phyloP scores from a whole-genome alignment of 2,329 filamentous ascomycete genomes.

The Diaporthe ilicicola region DNA sequence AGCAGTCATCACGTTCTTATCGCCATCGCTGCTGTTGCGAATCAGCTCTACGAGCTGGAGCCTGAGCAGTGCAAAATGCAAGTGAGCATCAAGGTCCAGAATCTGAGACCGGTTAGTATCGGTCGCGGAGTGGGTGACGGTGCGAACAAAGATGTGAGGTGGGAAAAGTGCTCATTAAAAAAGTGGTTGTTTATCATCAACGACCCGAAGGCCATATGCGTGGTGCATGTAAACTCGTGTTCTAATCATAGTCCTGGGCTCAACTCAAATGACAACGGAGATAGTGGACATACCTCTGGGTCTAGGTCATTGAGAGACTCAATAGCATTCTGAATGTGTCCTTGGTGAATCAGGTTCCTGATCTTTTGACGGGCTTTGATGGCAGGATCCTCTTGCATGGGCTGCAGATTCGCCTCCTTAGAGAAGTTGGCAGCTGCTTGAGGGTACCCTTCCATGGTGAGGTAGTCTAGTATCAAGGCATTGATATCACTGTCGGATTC shows the following conservation, averaged over 20 bases:
- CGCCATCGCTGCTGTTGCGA: constrained; percentile 75
- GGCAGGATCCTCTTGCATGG: constrained; percentile 74
- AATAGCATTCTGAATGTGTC: constrained; percentile 86
- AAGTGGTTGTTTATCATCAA: constrained; percentile 89
- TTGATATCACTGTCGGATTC: constrained; percentile 82
- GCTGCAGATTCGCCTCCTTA: constrained; percentile 86
- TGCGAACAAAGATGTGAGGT: constrained; percentile 31
- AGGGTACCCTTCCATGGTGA: constrained; percentile 95
- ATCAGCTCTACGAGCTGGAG: constrained; percentile 96
- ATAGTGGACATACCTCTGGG: constrained; percentile 72
- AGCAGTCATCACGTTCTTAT: constrained; percentile 73
- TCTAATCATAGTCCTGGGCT: constrained; percentile 84
- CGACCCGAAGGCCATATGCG: constrained; percentile 88
- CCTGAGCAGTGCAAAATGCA: constrained; percentile 90
- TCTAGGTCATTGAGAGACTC: constrained; percentile 89
- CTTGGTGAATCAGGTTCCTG: constrained; percentile 82
- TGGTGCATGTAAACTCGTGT: constrained; percentile 95
- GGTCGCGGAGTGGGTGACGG: constrained; percentile 43
- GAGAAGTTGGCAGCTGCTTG: constrained; percentile 93
- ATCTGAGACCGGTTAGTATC: constrained; percentile 66
- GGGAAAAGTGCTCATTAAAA: constrained; percentile 71
- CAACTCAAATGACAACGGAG: constrained; percentile 8
- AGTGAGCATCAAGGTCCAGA: constrained; percentile 79
- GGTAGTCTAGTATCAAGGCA: constrained; percentile 92
- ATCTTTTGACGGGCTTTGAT: constrained; percentile 85